A percentile compares a stretch with the other conserved stretches of the same genome.
Evolutionary conservation across 805 yeast species (phyloP).

Genomic region (Blastobotrys chiropterorum): DNA sequence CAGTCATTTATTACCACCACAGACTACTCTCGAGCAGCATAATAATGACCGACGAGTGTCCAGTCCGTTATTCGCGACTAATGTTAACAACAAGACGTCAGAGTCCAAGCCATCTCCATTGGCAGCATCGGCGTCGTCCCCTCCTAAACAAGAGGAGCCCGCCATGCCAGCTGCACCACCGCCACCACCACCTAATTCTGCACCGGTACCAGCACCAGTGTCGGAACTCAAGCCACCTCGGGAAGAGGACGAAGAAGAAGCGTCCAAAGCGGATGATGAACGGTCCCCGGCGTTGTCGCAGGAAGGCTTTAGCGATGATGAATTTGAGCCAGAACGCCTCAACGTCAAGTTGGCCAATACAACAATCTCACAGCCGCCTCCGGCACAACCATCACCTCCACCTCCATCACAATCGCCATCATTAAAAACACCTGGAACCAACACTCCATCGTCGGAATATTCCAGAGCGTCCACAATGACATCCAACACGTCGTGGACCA

Average conservation of each 20-base stretch:
- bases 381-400: background rate
- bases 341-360: background rate
- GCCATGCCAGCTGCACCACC: background rate
- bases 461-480: background rate
- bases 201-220: background rate
- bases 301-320: background rate
- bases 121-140: background rate
- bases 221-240: background rate
- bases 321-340: background rate
- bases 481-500: background rate
- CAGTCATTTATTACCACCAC: background rate
- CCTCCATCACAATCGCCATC: background rate
- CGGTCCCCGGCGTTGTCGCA: background rate
- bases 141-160: background rate
- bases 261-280: background rate
- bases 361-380: background rate
- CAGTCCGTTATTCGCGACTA: background rate
- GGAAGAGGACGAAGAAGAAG: background rate
- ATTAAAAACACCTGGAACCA: background rate
- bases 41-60: background rate
- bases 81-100: background rate
- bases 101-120: background rate
- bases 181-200: background rate
- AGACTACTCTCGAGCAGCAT: background rate
- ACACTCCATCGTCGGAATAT: background rate